Evolutionary conservation across 1,284 basidiomycete genomes (phyloP), one percentile per base, ranked within the genome.

Genomic region (Puccinia horiana): DNA sequence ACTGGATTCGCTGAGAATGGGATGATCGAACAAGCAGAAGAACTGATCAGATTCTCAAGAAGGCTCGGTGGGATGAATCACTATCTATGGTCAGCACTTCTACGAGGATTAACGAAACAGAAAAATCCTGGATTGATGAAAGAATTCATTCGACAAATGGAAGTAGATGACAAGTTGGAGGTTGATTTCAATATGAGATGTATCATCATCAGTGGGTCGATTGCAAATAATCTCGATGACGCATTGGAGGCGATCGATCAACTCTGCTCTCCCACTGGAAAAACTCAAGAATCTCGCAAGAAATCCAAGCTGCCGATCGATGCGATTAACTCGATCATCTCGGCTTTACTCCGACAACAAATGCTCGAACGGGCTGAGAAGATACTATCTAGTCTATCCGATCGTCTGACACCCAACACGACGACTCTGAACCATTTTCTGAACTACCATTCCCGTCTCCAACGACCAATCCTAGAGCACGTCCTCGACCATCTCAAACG

Each of bases 341-440:
- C 77, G n/a, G 49, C 49, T 35, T 26, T 80, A 8, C 37, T 80
- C 23, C 32, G 52, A 32, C 77, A 72, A 40, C 52, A 32, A 20
- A 49, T 80, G 54, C 58, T 80, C 40, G 77, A 80, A 35, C 65
- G 77, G 26, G 77, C 77, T 14, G 77, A 80, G 67, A 56, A 12
- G 9, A 12, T 80, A 2, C 20, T 80, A 6, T 23, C 40, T 8
- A 29, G 37, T 14, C 49, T 80, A 18, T 40, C 58, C n/a, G 56
- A 70, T 26, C 65, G 47, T 4, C 32, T 70, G 26, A 61, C 52
- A 8, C 67, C 67, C 9, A 72, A 80, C 35, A 44, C 77, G 26
- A 72, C 67, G 26, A 80, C 77, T 2, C 52, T 80, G 32, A 80
- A 80, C 42, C 77, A 80, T 42, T 72, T 80, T 54, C 67, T 80